Evolutionary conservation across 495 filamentous ascomycete species (phyloP).

Genomic region (Xylaria sp.): DNA sequence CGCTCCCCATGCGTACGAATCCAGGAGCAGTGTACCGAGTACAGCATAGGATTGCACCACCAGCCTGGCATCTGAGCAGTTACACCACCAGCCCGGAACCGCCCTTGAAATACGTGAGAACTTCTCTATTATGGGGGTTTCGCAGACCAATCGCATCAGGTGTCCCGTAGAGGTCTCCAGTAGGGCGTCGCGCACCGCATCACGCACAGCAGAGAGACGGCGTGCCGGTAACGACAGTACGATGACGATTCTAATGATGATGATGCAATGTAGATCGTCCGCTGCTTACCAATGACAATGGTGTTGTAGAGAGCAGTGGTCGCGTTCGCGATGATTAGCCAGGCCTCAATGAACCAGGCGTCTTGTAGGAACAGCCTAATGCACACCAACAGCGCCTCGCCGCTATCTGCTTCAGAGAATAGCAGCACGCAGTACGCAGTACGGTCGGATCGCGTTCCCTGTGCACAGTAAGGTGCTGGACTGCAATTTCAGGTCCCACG

Average conservation of each 20-base stretch:
- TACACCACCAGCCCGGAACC: constrained; percentile 12
- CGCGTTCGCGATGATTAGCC: constrained; percentile 11
- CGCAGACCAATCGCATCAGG: constrained; percentile 7
- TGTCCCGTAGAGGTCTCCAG: constrained; percentile 1
- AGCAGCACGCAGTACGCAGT: constrained; percentile 6
- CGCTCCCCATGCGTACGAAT: neutral
- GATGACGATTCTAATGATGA: constrained; percentile 13
- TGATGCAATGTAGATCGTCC: constrained; percentile 18
- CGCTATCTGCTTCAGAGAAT: neutral
- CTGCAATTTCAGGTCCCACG: constrained; percentile 20
- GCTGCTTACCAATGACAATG: neutral
- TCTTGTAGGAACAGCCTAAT: constrained; percentile 25
- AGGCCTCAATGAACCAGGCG: constrained; percentile 14
- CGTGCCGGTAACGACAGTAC: constrained; percentile 19
- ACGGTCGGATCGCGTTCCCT: constrained; percentile 18
- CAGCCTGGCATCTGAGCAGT: constrained; percentile 12
- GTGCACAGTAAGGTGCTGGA: constrained; percentile 16
- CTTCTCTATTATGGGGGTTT: neutral
- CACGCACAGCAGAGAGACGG: constrained; percentile 15
- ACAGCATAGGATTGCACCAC: constrained; percentile 22
- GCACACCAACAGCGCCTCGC: constrained; percentile 23
- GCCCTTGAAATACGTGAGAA: neutral
- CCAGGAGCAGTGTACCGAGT: constrained; percentile 9
- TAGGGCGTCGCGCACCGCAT: constrained; percentile 9
- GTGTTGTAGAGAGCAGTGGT: neutral